A percentile compares a stretch with the other conserved stretches of the same genome.
These are phyloP conservation scores for Wickerhamomyces queroliae DNA, from an alignment of 805 yeast species.

Conservation along the genomic window DNA sequence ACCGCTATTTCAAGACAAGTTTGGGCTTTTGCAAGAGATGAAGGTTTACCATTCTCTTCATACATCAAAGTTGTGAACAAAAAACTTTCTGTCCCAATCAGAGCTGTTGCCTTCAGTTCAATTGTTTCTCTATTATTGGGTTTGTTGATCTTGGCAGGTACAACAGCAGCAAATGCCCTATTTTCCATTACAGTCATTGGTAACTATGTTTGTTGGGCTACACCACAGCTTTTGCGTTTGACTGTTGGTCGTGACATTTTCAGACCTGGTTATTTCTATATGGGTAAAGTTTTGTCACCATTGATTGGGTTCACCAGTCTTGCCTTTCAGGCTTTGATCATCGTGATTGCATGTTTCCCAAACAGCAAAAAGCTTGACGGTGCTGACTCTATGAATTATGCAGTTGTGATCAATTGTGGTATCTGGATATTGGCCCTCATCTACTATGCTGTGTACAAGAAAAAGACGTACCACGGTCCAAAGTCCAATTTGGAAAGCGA, in stretches of 20 bases:
- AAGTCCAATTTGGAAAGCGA: constrained; percentile 17
- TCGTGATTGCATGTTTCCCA: constrained; percentile 61
- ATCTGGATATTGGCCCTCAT: constrained; percentile 45
- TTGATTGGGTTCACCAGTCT: constrained; percentile 41
- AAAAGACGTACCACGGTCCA: constrained; percentile 52
- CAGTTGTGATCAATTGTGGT: constrained; percentile 54
- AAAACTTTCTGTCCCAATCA: constrained; percentile 51
- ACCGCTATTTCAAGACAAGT: constrained; percentile 62
- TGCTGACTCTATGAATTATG: constrained; percentile 50
- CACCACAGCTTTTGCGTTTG: constrained; percentile 31
- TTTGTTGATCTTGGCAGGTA: constrained; percentile 32
- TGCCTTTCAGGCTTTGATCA: constrained; percentile 45
- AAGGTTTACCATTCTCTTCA: constrained; percentile 59
- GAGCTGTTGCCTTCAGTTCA: constrained; percentile 47
- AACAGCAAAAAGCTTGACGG: constrained; percentile 21
- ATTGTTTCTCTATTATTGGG: constrained; percentile 31
- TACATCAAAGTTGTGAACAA: constrained; percentile 53
- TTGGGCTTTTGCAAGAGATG: constrained; percentile 74
- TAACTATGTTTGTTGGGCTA: constrained; percentile 35
- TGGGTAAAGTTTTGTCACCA: constrained; percentile 46
- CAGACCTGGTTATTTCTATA: constrained; percentile 60
- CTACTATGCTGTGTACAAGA: constrained; percentile 46
- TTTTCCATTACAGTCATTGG: constrained; percentile 38
- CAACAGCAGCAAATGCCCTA: constrained; percentile 38
- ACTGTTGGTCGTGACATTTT: constrained; percentile 45